A percentile compares a stretch with the other conserved stretches of the same genome.
phyloP scores from a whole-genome alignment of 768 basidiomycete genomes.

The Amanita polypyramis region DNA sequence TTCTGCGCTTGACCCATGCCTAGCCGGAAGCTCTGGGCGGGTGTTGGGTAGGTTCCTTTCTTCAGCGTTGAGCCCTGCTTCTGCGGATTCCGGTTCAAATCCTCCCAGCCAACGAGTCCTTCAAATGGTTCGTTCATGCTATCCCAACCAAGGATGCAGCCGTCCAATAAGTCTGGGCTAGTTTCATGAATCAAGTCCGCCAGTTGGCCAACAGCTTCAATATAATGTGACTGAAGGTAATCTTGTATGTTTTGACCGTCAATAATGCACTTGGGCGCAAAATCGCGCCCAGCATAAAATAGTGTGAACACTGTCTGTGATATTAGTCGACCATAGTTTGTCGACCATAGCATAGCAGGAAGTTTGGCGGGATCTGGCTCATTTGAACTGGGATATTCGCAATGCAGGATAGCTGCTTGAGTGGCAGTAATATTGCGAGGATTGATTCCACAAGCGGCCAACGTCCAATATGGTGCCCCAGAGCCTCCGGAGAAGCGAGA shows the following conservation, averaged over 20 bases:
- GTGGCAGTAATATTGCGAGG: conserved; percentile 80
- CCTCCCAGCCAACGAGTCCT: conserved; percentile 58
- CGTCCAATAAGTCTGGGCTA: conserved; percentile 60
- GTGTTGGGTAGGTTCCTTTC: conserved; percentile 82
- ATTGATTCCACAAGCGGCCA: conserved; percentile 83
- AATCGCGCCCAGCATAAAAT: conserved; percentile 86
- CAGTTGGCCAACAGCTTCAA: conserved; percentile 63
- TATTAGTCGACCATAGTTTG: conserved; percentile 86
- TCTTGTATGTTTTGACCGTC: conserved; percentile 91
- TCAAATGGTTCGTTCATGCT: conserved; percentile 91
- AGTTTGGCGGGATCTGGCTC: conserved; percentile 58
- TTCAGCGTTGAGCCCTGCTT: conserved; percentile 65
- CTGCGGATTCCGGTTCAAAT: conserved; percentile 55
- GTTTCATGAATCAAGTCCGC: conserved; percentile 70
- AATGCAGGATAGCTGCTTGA: conserved; percentile 77
- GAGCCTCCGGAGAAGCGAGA: conserved; percentile 93
- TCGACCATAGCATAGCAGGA: conserved; percentile 96
- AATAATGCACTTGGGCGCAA: conserved; percentile 84
- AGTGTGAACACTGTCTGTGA: conserved; percentile 88
- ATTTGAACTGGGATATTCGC: conserved; percentile 67
- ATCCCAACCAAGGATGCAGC: conserved; percentile 95
- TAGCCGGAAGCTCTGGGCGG: conserved; percentile 72
- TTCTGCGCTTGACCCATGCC: conserved; percentile 83
- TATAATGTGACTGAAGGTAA: conserved; percentile 70
- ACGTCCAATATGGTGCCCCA: conserved; percentile 91